These are phyloP conservation scores for Myotisia sp. DNA, from an alignment of 2,329 filamentous ascomycete species.

Conservation along the genomic window DNA sequence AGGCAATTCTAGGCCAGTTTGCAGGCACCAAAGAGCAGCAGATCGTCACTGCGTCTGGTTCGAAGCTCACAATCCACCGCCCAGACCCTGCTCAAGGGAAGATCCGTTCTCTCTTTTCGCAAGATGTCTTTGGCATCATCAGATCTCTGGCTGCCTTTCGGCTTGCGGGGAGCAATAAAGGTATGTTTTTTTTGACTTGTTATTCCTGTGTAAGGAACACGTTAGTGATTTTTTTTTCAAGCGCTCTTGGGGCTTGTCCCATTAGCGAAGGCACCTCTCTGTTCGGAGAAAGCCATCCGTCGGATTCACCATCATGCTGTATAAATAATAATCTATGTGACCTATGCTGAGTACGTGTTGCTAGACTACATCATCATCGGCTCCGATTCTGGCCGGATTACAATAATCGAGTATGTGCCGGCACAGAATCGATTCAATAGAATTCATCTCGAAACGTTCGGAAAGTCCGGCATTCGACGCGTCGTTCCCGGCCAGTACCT, in stretches of 20 bases:
- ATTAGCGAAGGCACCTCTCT: too few species aligned
- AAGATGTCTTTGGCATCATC: slow-evolving; percentile 94
- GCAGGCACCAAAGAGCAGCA: slow-evolving; percentile 94
- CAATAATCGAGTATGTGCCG: slow-evolving; percentile 81
- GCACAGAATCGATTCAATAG: slow-evolving; percentile 76
- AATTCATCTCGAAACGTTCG: slow-evolving; percentile 91
- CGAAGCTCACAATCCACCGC: slow-evolving; percentile 72
- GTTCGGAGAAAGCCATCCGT: slow-evolving; percentile 27
- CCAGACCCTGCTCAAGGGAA: slow-evolving; percentile 77
- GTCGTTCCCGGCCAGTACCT: slow-evolving; percentile 94
- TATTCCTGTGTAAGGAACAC: slow-evolving; percentile 31
- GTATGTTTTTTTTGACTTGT: slow-evolving; percentile 42
- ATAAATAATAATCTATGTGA: slow-evolving; percentile 13
- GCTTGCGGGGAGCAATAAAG: slow-evolving; percentile 86
- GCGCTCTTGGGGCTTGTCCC: slow-evolving; percentile 47
- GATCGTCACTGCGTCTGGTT: slow-evolving; percentile 85
- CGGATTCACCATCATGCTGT: background rate
- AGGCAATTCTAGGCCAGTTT: slow-evolving; percentile 90
- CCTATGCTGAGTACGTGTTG: slow-evolving; percentile 29
- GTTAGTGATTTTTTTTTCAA: slow-evolving; percentile 53
- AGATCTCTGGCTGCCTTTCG: slow-evolving; percentile 77
- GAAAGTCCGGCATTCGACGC: slow-evolving; percentile 86
- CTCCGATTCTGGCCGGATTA: slow-evolving; percentile 88
- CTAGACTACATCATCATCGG: slow-evolving; percentile 91
- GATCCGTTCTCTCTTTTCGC: slow-evolving; percentile 70